Evolutionary conservation across 2,329 filamentous ascomycete species (phyloP).

Genomic region (Passalora sequoiae): DNA sequence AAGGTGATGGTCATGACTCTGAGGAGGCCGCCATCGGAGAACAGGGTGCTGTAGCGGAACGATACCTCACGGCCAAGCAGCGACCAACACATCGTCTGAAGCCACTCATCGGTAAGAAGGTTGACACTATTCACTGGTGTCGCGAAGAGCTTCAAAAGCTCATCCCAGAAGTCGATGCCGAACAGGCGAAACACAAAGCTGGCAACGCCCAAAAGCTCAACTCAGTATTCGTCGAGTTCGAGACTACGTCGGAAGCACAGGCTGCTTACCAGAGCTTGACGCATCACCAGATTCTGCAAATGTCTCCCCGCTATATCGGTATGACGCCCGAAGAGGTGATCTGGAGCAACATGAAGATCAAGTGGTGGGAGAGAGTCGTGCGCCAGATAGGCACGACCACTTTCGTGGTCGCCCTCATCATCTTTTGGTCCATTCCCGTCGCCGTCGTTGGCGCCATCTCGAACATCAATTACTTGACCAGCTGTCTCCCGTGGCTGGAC

Average conservation of each 20-base stretch:
- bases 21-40: constrained; percentile 50
- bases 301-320: constrained; percentile 80
- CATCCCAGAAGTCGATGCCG: constrained; percentile 63
- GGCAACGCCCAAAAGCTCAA: constrained; percentile 61
- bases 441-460: constrained; percentile 79
- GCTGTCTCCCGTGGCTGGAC: constrained; percentile 54
- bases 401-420: constrained; percentile 71
- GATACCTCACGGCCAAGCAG: constrained; percentile 68
- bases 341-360: constrained; percentile 78
- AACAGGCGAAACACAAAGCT: constrained; percentile 53
- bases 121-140: constrained; percentile 90
- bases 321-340: constrained; percentile 77
- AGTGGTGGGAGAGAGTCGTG: constrained; percentile 79
- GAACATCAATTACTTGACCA: constrained; percentile 62
- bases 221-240: constrained; percentile 88
- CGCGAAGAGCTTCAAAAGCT: constrained; percentile 71
- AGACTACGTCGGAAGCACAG: constrained; percentile 76
- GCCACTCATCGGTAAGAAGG: constrained; percentile 73
- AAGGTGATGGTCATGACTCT: constrained; percentile 38
- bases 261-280: constrained; percentile 79
- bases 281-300: constrained; percentile 80
- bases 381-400: constrained; percentile 63
- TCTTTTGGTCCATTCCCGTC: constrained; percentile 80
- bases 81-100: constrained; percentile 72
- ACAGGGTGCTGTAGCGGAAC: constrained; percentile 65